A percentile compares a stretch with the other conserved stretches of the same genome.
Evolutionary conservation across 2,329 filamentous ascomycete genomes (phyloP).

Genomic region (Diaporthe citrichinensis): DNA sequence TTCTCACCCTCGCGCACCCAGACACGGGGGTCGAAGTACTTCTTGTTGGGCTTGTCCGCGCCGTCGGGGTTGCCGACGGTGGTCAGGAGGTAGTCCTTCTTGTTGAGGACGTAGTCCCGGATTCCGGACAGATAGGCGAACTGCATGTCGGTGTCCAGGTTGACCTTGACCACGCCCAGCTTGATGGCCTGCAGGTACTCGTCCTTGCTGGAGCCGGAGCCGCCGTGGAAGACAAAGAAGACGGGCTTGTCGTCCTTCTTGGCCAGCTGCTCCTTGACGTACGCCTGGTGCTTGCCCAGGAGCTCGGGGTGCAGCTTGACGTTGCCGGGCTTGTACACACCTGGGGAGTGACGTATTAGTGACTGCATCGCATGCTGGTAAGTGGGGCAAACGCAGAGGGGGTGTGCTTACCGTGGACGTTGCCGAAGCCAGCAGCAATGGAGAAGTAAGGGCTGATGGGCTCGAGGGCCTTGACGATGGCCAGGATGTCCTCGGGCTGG

Average conservation of each 20-base stretch:
- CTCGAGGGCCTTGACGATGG: conserved; percentile 88
- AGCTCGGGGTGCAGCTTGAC: conserved; percentile 97
- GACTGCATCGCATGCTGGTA: neutral
- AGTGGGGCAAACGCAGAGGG: neutral
- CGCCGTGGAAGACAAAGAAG: conserved; percentile 99
- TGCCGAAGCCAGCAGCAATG: conserved; percentile 97
- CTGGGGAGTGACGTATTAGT: conserved; percentile 51
- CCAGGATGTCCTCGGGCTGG: conserved; percentile 95
- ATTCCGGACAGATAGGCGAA: conserved; percentile 93
- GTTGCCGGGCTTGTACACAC: conserved; percentile 96
- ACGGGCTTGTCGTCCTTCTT: conserved; percentile 88
- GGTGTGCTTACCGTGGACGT: conserved; percentile 76
- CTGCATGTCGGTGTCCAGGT: conserved; percentile 98
- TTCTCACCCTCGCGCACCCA: conserved; percentile 98
- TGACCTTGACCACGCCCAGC: conserved; percentile 99
- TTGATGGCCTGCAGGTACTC: conserved; percentile 92
- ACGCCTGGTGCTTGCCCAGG: conserved; percentile 95
- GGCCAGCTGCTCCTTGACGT: conserved; percentile 85
- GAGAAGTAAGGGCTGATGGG: conserved; percentile 96
- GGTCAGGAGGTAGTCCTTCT: conserved; percentile 92
- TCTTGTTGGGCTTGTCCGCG: conserved; percentile 99
- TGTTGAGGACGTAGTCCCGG: conserved; percentile 93
- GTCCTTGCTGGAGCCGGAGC: conserved; percentile 89
- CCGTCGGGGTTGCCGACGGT: conserved; percentile 92
- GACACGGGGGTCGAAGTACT: conserved; percentile 90